Evolutionary conservation across 148 eudicot species (phyloP).

Genomic region (Amaranthus hypochondriacus): DNA sequence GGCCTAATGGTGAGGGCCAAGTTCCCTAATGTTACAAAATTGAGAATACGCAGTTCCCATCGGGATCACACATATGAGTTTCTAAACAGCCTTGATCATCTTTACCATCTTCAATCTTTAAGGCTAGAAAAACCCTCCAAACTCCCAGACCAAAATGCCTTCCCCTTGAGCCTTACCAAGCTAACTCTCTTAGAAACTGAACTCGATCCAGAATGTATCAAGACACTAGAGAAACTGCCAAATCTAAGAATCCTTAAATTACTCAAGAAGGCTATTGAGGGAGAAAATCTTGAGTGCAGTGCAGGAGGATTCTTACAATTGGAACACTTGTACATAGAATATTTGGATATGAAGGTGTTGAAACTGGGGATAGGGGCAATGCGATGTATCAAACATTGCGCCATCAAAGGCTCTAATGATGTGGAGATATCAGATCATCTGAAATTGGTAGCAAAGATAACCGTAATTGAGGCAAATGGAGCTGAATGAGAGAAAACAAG

Average conservation of each 20-base stretch:
- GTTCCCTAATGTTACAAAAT: constrained; percentile 29
- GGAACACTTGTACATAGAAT: constrained; percentile 16
- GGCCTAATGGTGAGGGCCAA: constrained; percentile 34
- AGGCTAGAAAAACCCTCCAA: constrained; percentile 16
- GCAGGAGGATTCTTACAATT: constrained; percentile 24
- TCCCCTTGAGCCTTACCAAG: constrained; percentile 30
- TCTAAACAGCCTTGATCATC: constrained; percentile 31
- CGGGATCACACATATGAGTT: neutral
- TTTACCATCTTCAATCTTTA: constrained; percentile 33
- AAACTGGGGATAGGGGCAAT: constrained; percentile 13
- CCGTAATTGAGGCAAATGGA: neutral
- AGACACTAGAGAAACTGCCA: constrained; percentile 29
- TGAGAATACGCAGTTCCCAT: constrained; percentile 14
- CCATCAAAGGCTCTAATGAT: neutral
- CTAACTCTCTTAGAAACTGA: constrained; percentile 22
- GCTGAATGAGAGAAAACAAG: neutral
- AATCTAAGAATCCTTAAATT: constrained; percentile 27
- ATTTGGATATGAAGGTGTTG: constrained; percentile 7
- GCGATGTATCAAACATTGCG: constrained; percentile 16
- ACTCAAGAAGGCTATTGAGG: constrained; percentile 14
- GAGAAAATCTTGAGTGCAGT: constrained; percentile 14
- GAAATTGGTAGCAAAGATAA: neutral
- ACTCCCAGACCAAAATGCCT: constrained; percentile 30
- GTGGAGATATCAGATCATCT: neutral
- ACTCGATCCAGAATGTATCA: constrained; percentile 11